These are phyloP conservation scores for Phalaenopsis aphrodite DNA, from an alignment of 106 monocot species.

Conservation along the genomic window DNA sequence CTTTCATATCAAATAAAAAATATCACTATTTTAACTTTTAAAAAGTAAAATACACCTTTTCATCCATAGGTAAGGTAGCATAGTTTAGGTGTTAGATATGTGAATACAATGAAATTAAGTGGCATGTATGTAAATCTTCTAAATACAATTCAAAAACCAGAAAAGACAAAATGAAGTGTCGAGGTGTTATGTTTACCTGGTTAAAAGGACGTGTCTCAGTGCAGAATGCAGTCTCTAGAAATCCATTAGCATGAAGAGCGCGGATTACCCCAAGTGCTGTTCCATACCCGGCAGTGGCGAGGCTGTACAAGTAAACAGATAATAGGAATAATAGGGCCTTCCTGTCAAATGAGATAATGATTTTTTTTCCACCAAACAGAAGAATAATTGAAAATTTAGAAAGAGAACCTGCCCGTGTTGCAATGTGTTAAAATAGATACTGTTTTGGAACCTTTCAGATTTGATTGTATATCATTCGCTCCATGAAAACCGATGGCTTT, in stretches of 20 bases:
- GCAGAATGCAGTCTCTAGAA: slow-evolving; percentile 71
- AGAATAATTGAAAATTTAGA: not conserved
- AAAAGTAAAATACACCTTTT: no score
- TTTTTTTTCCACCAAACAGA: not conserved
- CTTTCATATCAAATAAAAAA: no score
- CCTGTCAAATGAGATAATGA: not conserved
- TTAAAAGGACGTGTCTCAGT: slow-evolving; percentile 98
- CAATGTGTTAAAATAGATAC: slow-evolving; percentile 88
- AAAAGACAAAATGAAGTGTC: not conserved
- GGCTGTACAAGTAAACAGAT: slow-evolving; percentile 33
- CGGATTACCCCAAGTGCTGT: slow-evolving; percentile 98
- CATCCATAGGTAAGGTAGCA: no score
- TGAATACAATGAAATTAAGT: no score
- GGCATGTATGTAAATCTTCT: no score
- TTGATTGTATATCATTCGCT: slow-evolving; percentile 38
- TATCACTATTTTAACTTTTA: no score
- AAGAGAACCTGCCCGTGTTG: slow-evolving; percentile 87
- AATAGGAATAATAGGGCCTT: not conserved
- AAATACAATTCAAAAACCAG: not conserved
- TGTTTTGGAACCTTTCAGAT: slow-evolving; percentile 21
- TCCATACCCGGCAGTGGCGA: slow-evolving; percentile 98
- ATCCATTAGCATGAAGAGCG: slow-evolving; percentile 57
- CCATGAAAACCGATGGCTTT: slow-evolving; percentile 90
- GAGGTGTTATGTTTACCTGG: slow-evolving; percentile 34
- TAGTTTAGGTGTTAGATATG: no score